These are phyloP conservation scores for Candida namnaoensis DNA, from an alignment of 805 yeast genomes.

Conservation along the genomic window DNA sequence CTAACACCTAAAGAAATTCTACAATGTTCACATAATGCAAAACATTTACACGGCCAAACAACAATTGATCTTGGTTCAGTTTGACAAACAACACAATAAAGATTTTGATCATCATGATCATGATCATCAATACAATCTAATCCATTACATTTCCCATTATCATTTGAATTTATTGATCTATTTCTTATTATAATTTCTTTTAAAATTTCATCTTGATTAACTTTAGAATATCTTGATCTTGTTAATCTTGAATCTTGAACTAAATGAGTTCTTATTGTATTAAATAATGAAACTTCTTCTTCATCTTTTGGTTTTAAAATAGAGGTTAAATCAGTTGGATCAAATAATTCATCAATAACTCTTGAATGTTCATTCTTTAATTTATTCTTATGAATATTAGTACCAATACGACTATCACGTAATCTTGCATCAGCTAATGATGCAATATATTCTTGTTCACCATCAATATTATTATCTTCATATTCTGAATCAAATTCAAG, in stretches of 20 bases:
- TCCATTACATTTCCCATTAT: slow-evolving; percentile 8
- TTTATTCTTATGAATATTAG: background rate
- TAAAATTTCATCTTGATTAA: slow-evolving; percentile 20
- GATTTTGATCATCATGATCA: slow-evolving; percentile 22
- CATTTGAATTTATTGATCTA: slow-evolving; percentile 16
- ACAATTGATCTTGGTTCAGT: slow-evolving; percentile 65
- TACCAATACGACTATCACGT: slow-evolving; percentile 4
- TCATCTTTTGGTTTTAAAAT: slow-evolving; percentile 19
- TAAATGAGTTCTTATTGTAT: slow-evolving; percentile 12
- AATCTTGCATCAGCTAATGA: slow-evolving; percentile 6
- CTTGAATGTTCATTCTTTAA: background rate
- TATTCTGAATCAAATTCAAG: slow-evolving; percentile 22
- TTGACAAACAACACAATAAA: slow-evolving; percentile 77
- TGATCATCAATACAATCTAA: slow-evolving; percentile 9
- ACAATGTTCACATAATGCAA: slow-evolving; percentile 82
- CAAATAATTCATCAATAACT: slow-evolving; percentile 11
- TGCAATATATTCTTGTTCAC: slow-evolving; percentile 9
- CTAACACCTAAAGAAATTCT: slow-evolving; percentile 64
- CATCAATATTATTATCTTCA: slow-evolving; percentile 16
- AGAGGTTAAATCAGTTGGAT: slow-evolving; percentile 15
- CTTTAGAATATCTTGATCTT: slow-evolving; percentile 21
- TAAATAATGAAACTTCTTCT: slow-evolving; percentile 8
- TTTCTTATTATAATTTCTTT: slow-evolving; percentile 18
- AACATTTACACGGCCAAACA: slow-evolving; percentile 90
- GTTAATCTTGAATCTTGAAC: slow-evolving; percentile 20